Percentiles rank a stretch among this genome's conserved stretches.
Conservation (phyloP, 139 green algal genomes). For the Deuterostichococcus epilithicus region DNA sequence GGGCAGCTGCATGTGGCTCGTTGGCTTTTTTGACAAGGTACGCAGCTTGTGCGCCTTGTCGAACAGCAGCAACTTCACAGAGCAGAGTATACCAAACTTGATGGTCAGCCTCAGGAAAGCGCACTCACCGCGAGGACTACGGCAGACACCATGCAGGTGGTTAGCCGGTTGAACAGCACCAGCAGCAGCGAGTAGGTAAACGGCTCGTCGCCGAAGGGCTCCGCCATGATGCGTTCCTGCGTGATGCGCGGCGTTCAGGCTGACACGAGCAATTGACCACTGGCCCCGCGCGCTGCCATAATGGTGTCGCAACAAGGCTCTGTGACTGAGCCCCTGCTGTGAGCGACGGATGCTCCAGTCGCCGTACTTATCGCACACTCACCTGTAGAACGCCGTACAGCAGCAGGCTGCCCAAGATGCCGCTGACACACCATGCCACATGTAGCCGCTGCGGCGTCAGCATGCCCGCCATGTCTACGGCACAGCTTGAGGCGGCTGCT, state of each 20-base stretch:
- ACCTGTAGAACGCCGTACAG: conserved; percentile 70
- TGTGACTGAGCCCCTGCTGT: not conserved
- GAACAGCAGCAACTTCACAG: no score
- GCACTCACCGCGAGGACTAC: conserved; percentile 41
- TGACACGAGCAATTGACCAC: not conserved
- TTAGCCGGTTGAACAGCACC: conserved; percentile 90
- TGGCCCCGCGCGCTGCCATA: not conserved
- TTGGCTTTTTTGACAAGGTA: no score
- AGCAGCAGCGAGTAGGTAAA: conserved; percentile 93
- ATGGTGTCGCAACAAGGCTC: not conserved
- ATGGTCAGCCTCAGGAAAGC: no score
- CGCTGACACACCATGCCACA: conserved; percentile 35
- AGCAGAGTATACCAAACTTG: no score
- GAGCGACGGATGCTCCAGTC: not conserved
- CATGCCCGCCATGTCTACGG: no score
- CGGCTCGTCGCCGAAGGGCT: conserved; percentile 48
- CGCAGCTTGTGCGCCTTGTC: no score
- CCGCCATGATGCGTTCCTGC: conserved; percentile 94
- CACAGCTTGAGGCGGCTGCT: no score
- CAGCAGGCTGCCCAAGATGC: conserved; percentile 58
- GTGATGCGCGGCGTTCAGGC: not conserved
- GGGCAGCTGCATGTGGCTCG: no score
- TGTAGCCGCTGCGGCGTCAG: conserved; percentile 42
- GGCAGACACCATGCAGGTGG: conserved; percentile 66
- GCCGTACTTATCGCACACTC: not conserved